Conservation (phyloP, 2,329 filamentous ascomycete genomes). For the Trichoderma lentiforme region DNA sequence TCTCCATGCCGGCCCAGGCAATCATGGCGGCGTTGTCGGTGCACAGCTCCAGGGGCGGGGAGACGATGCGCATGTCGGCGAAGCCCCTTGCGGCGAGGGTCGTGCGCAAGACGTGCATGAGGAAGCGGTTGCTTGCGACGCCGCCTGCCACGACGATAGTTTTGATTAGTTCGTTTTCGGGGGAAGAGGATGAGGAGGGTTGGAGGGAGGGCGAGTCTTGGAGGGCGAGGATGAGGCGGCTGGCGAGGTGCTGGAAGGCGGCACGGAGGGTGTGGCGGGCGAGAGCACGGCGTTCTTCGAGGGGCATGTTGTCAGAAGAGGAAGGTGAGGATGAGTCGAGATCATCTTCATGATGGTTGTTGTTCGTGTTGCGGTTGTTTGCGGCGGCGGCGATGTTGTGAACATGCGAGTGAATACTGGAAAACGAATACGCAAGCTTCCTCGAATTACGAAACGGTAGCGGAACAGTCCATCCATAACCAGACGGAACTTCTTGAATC, state of each 20-base stretch:
- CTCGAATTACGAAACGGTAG: conserved; percentile 61
- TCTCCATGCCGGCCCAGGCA: conserved; percentile 88
- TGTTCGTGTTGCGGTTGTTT: not conserved
- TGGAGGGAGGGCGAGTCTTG: conserved; percentile 30
- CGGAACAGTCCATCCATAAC: conserved; percentile 60
- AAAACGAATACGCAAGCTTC: conserved; percentile 69
- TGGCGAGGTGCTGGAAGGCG: conserved; percentile 82
- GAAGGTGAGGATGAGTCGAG: not conserved
- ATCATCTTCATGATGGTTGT: not conserved
- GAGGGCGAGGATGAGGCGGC: conserved; percentile 68
- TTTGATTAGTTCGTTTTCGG: not conserved
- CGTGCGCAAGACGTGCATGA: conserved; percentile 61
- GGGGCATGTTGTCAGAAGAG: conserved; percentile 34
- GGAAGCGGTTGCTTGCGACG: conserved; percentile 79
- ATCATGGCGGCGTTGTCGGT: conserved; percentile 99
- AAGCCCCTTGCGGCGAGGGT: conserved; percentile 66
- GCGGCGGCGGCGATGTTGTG: conserved; percentile 40
- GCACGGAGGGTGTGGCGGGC: conserved; percentile 73
- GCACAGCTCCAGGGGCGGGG: conserved; percentile 75
- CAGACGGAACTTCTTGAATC: conserved; percentile 40
- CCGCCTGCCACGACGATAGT: conserved; percentile 84
- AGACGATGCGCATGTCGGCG: conserved; percentile 57
- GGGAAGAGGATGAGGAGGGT: conserved; percentile 22
- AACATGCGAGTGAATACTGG: conserved; percentile 57
- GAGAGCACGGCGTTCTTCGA: conserved; percentile 63